Conservation (phyloP, 176 grass and related monocot species). For the Carex myosuroides region DNA sequence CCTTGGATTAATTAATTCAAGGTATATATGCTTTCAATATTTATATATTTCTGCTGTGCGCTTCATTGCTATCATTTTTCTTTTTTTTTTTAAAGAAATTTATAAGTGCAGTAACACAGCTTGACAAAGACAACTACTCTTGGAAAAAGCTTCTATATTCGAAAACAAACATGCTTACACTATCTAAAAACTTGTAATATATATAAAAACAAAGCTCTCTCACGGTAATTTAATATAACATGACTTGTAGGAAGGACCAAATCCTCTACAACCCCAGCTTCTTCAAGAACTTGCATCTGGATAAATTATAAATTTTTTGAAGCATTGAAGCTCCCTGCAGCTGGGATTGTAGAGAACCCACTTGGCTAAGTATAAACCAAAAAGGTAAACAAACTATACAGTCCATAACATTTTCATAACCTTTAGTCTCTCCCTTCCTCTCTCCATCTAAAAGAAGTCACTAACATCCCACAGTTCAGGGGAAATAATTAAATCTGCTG, state of each 20-base stretch:
- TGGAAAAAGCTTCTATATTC: not conserved
- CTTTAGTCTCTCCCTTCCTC: not conserved
- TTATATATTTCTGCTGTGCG: not conserved
- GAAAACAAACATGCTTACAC: not conserved
- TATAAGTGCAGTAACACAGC: not conserved
- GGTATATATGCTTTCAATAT: not conserved
- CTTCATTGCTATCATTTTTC: not conserved
- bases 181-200: not conserved
- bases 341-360: constrained; percentile 9
- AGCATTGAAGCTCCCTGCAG: not conserved
- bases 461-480: constrained; percentile 17
- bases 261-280: constrained; percentile 6
- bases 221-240: not conserved
- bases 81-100: not conserved
- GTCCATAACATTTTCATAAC: not conserved
- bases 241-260: not conserved
- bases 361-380: not conserved
- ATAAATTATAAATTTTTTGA: not conserved
- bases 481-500: too few relatives aligned
- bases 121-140: not conserved
- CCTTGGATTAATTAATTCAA: not conserved
- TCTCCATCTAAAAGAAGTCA: constrained; percentile 23
- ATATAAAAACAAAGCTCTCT: not conserved
- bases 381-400: not conserved
- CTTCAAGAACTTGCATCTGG: not conserved